Evolutionary conservation across 176 grass and related monocot species (phyloP), one percentile per base, ranked within the genome.

Genomic region (Carex scoparia): DNA sequence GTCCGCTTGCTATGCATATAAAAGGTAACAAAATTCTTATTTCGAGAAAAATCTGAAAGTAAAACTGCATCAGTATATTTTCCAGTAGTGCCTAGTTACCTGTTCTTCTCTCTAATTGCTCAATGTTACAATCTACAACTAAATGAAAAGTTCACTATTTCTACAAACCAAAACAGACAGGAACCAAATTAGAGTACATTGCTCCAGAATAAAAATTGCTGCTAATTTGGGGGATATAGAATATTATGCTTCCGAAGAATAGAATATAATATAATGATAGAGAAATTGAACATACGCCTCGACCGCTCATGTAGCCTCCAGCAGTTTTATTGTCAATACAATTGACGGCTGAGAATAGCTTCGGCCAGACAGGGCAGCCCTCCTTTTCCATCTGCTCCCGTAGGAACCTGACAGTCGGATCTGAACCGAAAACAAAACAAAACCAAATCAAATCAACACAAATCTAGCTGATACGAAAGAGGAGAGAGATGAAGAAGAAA

Each of bases 391-490:
- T 92, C 84, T 70, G 16, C 81, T 94, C 90, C 79, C 49, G 88
- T 72, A 95, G 59, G 85, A 99, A 95, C 88, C 80, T 89, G 73
- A 95, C 96, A 32, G 84, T 94, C 30, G 96, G 96, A 91, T 99
- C 96, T 99, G 71, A 15, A 49, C 6, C 15, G 46, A 79, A 12
- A 23, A 8, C 30, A 53, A 27, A 83, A 72, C 8, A 48, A 53
- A 27, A 18, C 7, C 11, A 8, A 33, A 62, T 42, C 12, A 69
- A 35, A 80, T 42, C 2, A 60, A 14, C 14, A 0, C 0, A 27
- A 27, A 12, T 66, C 11, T 13, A 32, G 15, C 2, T 74, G n/a
- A 11, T 51, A 57, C 23, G 4, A 63, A 32, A 18, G 13, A 31
- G 69, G 2, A 10, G 1, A 13, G 60, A 7, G 12, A 4, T 9